These are phyloP conservation scores for Bauhinia variegata DNA, from an alignment of 306 rosid species.

Conservation along the genomic window DNA sequence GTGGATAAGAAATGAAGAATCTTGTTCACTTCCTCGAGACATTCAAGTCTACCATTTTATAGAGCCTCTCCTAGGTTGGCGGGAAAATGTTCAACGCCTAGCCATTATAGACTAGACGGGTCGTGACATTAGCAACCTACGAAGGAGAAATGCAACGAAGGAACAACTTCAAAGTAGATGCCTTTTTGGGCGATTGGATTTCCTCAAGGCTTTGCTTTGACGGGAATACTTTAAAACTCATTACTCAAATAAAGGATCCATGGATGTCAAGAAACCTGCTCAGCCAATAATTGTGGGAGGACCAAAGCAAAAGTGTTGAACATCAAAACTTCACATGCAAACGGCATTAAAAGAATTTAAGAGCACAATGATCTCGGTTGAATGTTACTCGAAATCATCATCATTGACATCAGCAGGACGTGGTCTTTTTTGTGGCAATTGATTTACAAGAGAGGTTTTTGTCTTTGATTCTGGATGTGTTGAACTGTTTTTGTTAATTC, in stretches of 20 bases:
- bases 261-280: no score
- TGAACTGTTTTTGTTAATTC: slow-evolving; percentile 40
- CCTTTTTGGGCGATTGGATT: background rate
- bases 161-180: slow-evolving; percentile 5
- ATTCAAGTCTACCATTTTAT: slow-evolving; percentile 36
- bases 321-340: no score
- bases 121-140: slow-evolving; percentile 15
- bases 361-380: background rate
- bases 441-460: slow-evolving; percentile 48
- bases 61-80: slow-evolving; percentile 42
- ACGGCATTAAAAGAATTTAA: background rate
- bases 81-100: slow-evolving; percentile 10
- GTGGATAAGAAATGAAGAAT: slow-evolving; percentile 23
- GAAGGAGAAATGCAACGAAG: background rate
- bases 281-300: no score
- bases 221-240: background rate
- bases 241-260: no score
- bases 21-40: slow-evolving; percentile 46
- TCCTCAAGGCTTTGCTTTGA: background rate
- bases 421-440: slow-evolving; percentile 69
- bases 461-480: slow-evolving; percentile 40
- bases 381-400: slow-evolving; percentile 49
- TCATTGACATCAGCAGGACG: slow-evolving; percentile 42
- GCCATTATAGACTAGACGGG: background rate
- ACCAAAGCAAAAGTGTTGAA: no score